phyloP scores from a whole-genome alignment of 805 yeast species.

The Tanozyma kutaoensis region DNA sequence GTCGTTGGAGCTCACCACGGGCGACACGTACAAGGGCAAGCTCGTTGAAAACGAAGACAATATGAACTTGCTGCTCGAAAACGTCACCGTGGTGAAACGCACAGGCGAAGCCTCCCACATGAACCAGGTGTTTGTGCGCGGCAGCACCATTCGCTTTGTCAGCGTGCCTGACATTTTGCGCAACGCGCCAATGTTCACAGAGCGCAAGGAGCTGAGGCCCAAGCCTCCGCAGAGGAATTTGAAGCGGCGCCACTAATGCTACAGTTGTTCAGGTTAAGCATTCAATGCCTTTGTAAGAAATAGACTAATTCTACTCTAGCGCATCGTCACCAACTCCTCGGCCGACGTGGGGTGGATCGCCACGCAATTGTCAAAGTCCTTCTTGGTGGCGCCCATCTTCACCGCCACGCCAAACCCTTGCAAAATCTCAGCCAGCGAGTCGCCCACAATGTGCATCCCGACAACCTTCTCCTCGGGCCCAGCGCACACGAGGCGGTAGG shows the following conservation, averaged over 20 bases:
- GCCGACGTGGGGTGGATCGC: slow-evolving; percentile 99
- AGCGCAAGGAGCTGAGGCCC: too few species aligned
- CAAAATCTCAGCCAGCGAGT: slow-evolving; percentile 76
- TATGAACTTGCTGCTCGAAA: slow-evolving; percentile 82
- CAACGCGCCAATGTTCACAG: slow-evolving; percentile 83
- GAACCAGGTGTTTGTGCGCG: slow-evolving; percentile 82
- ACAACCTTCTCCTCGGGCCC: slow-evolving; percentile 87
- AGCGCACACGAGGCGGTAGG: slow-evolving; percentile 67
- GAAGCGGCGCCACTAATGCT: too few species aligned
- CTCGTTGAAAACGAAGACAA: slow-evolving; percentile 80
- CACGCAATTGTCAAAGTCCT: slow-evolving; percentile 88
- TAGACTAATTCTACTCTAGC: too few species aligned
- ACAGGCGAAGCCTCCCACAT: slow-evolving; percentile 66
- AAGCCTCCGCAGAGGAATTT: too few species aligned
- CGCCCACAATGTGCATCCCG: slow-evolving; percentile 92
- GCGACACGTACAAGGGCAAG: slow-evolving; percentile 82
- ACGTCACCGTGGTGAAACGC: slow-evolving; percentile 61
- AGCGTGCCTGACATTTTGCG: slow-evolving; percentile 79
- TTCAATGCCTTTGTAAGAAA: too few species aligned
- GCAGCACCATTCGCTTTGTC: slow-evolving; percentile 77
- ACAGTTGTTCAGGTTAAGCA: too few species aligned
- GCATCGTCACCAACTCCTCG: slow-evolving; percentile 88
- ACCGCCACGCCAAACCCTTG: slow-evolving; percentile 98
- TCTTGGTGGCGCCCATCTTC: slow-evolving; percentile 98
- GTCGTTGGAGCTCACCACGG: slow-evolving; percentile 71